These are phyloP conservation scores for Hibiscus syriacus DNA, from an alignment of 345 rosid species.

Conservation along the genomic window DNA sequence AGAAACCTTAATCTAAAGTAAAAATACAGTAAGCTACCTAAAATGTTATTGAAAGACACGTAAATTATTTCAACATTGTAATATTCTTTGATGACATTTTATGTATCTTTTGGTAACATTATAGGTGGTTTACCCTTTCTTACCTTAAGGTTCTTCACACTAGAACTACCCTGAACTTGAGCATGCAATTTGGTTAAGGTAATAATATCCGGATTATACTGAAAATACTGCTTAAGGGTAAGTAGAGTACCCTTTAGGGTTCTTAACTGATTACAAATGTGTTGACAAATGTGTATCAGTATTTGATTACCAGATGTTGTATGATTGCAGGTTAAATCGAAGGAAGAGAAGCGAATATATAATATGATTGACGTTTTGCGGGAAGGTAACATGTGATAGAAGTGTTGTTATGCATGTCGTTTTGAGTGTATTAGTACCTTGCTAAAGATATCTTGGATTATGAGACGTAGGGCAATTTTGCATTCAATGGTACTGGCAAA, in stretches of 20 bases:
- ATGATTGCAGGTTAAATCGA: constrained; percentile 44
- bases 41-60: too few species aligned
- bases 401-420: not conserved
- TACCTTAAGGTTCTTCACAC: too few species aligned
- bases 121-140: too few species aligned
- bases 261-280: not conserved
- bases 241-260: not conserved
- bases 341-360: constrained; percentile 68
- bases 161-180: not conserved
- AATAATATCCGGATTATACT: not conserved
- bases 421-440: not conserved
- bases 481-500: not conserved
- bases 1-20: too few species aligned
- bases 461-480: not conserved
- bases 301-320: not conserved
- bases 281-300: not conserved
- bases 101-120: too few species aligned
- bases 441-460: not conserved
- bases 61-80: too few species aligned
- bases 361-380: constrained; percentile 77
- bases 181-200: not conserved
- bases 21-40: too few species aligned
- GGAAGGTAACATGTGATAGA: constrained; percentile 70
- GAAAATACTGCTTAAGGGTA: not conserved
- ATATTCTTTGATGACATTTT: too few species aligned